Conservation (phyloP, 164 flowering plant genomes). For the Magnolia kwangsiensis region DNA sequence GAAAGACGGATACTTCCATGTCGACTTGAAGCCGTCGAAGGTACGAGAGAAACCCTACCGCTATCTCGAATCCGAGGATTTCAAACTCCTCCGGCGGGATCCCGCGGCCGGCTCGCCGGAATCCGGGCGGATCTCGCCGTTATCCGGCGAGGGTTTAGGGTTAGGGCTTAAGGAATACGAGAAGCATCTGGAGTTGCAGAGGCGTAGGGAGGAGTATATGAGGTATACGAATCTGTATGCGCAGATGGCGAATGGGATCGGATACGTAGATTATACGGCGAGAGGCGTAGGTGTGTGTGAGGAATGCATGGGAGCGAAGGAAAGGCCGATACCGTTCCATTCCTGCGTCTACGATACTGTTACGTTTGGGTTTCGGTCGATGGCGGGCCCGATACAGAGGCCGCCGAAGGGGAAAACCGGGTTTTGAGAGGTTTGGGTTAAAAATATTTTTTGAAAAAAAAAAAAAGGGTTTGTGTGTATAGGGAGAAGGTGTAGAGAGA, state of each 20-base stretch:
- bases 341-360: constrained; percentile 42
- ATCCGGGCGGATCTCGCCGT: background rate
- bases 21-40: constrained; percentile 13
- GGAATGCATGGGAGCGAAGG: constrained; percentile 29
- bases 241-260: too few relatives aligned
- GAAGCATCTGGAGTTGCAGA: constrained; percentile 15
- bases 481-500: too few relatives aligned
- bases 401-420: constrained; percentile 27
- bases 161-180: constrained; percentile 15
- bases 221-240: constrained; percentile 15
- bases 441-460: too few relatives aligned
- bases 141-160: constrained; percentile 7
- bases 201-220: constrained; percentile 28
- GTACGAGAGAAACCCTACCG: constrained; percentile 9
- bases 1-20: constrained; percentile 30
- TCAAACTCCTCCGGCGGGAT: constrained; percentile 20
- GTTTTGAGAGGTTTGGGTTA: too few relatives aligned
- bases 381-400: constrained; percentile 52
- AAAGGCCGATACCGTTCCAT: constrained; percentile 34
- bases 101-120: background rate
- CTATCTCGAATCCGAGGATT: background rate
- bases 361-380: constrained; percentile 27
- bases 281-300: constrained; percentile 21
- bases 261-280: background rate
- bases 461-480: too few relatives aligned